Conservation (phyloP, 306 rosid genomes). For the Cucumis cinereus region DNA sequence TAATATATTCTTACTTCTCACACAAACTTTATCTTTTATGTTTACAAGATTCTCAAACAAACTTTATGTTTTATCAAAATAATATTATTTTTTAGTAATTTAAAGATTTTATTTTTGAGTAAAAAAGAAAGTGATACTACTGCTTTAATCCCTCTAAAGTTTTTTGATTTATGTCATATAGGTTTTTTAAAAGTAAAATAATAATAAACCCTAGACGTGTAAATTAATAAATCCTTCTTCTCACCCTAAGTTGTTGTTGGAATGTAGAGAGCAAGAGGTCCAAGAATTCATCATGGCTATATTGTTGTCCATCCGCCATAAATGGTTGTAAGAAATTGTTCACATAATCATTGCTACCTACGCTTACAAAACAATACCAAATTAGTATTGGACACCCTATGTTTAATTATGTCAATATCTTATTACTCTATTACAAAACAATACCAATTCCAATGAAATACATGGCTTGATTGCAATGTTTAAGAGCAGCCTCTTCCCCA, state of each 20-base stretch:
- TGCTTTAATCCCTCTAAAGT: too few relatives aligned
- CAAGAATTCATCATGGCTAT: conserved; percentile 59
- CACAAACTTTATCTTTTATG: neutral
- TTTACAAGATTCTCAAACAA: neutral
- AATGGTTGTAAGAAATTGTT: conserved; percentile 87
- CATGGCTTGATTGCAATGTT: conserved; percentile 48
- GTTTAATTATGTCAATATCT: too few relatives aligned
- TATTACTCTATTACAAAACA: too few relatives aligned
- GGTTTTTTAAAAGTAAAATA: too few relatives aligned
- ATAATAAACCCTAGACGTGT: too few relatives aligned
- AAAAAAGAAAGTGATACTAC: too few relatives aligned
- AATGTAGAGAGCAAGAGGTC: neutral
- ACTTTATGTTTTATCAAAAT: neutral
- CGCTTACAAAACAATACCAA: neutral
- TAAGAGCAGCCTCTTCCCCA: conserved; percentile 37
- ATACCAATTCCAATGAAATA: conserved; percentile 57
- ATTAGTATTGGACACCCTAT: too few relatives aligned
- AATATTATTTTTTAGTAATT: too few relatives aligned
- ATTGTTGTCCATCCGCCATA: conserved; percentile 63
- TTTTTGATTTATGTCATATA: too few relatives aligned
- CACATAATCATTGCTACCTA: conserved; percentile 86
- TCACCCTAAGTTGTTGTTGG: neutral
- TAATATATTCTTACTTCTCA: neutral
- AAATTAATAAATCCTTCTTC: too few relatives aligned
- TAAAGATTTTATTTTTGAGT: too few relatives aligned